phyloP scores from a whole-genome alignment of 2,329 filamentous ascomycete species.

The Gremmenia infestans region DNA sequence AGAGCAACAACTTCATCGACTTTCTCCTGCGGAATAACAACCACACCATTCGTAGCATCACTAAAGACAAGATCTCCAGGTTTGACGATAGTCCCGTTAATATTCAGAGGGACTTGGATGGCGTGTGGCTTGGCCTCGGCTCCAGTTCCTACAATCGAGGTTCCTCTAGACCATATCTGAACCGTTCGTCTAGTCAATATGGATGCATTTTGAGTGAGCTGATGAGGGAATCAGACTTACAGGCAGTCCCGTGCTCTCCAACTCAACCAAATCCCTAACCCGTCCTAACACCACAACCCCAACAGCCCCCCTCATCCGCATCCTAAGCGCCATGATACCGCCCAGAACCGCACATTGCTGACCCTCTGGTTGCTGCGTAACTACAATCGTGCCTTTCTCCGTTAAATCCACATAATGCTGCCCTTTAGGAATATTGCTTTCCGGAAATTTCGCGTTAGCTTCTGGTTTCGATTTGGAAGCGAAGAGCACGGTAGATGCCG shows the following conservation, averaged over 20 bases:
- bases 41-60: slow-evolving; percentile 65
- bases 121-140: slow-evolving; percentile 53
- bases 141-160: slow-evolving; percentile 54
- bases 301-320: slow-evolving; percentile 55
- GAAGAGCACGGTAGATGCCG: slow-evolving; percentile 57
- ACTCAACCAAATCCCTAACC: slow-evolving; percentile 59
- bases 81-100: slow-evolving; percentile 39
- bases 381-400: slow-evolving; percentile 53
- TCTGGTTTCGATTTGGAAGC: slow-evolving; percentile 49
- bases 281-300: slow-evolving; percentile 65
- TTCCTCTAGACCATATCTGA: slow-evolving; percentile 51
- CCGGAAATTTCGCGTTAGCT: slow-evolving; percentile 12
- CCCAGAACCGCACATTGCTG: slow-evolving; percentile 69
- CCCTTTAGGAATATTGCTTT: slow-evolving; percentile 48
- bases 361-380: slow-evolving; percentile 59
- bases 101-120: slow-evolving; percentile 40
- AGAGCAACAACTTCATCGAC: slow-evolving; percentile 56
- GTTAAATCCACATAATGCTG: slow-evolving; percentile 67
- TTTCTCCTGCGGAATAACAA: slow-evolving; percentile 59
- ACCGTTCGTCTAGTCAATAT: background rate
- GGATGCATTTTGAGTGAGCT: background rate
- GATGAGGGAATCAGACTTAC: slow-evolving; percentile 37
- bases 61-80: slow-evolving; percentile 65
- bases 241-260: slow-evolving; percentile 50
- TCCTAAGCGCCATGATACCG: slow-evolving; percentile 70